Evolutionary conservation across 352 stramenopile species (phyloP), one percentile per base, ranked within the genome.

Genomic region (Blastocystis sp.): DNA sequence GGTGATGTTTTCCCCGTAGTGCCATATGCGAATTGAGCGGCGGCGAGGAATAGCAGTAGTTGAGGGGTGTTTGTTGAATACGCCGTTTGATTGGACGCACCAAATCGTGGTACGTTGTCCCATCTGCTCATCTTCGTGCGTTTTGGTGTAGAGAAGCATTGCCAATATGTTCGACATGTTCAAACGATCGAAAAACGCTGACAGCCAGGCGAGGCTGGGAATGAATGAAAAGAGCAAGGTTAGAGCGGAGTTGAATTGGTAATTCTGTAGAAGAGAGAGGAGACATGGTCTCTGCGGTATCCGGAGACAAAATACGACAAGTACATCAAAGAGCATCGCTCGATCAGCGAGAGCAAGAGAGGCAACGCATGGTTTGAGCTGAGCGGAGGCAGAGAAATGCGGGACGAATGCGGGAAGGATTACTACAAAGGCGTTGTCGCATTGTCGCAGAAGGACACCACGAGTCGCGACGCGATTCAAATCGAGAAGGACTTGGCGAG

Each of bases 341-440:
- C 19, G 34, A 84, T 84, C 56, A 67, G 14, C 14, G 40, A 40
- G 28, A 84, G 14, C 19, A 84, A 84, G 62, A 17, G 74, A 71
- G 74, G 74, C 17, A 84, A 71, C 21, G 74, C 74, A 19, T 84
- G 74, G 74, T 84, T 84, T 23, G 62, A 84, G n/a, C 74, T 84
- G 38, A 71, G 59, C 53, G 74, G 74, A 76, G 74, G 74, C 17
- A 71, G 48, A 52, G 74, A 84, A 4, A 28, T 84, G 21, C 74
- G 74, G 19, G 74, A 84, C 2, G 52, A 84, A 21, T 52, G 34
- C 5, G 74, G 74, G 2, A 71, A 84, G 41, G 59, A 23, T 19
- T 84, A 84, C 41, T 84, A 84, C 45, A 71, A 84, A n/a, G 14
- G 38, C 2, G 76, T 84, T 76, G 59, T 84, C 11, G 41, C n/a